These are phyloP conservation scores for Ceratocystis destructans DNA, from an alignment of 2,329 filamentous ascomycete species.

Conservation along the genomic window DNA sequence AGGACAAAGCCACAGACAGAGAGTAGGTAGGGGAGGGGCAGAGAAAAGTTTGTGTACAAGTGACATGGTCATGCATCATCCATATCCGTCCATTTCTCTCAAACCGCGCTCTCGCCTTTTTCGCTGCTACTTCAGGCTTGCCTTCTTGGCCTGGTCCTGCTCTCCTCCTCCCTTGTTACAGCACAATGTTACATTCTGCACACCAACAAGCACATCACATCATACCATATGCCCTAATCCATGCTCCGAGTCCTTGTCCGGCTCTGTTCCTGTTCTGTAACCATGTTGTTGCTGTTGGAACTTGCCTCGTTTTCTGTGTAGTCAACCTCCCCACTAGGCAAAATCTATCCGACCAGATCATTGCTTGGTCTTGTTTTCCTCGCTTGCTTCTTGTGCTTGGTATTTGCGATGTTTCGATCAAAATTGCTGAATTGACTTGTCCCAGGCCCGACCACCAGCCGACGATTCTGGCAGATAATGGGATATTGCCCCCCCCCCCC, in stretches of 20 bases:
- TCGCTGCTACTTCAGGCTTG: no score
- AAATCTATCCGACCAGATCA: not conserved
- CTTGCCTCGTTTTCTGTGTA: not conserved
- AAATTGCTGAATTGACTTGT: no score
- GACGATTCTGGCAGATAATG: no score
- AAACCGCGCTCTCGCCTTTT: not conserved
- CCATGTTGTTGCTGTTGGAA: not conserved
- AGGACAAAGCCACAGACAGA: not conserved
- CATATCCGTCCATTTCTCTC: not conserved
- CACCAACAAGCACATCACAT: not conserved
- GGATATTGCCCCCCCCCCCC: no score
- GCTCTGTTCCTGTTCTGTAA: not conserved
- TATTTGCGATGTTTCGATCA: no score
- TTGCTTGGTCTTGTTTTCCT: no score
- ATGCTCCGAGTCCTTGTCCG: not conserved
- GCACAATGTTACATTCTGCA: conserved; percentile 2
- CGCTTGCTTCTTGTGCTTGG: no score
- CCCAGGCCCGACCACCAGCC: no score
- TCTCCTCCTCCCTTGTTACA: not conserved
- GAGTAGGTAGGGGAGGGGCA: not conserved
- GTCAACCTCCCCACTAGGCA: not conserved
- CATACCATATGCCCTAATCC: not conserved
- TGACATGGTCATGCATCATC: not conserved
- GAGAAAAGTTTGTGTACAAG: not conserved
- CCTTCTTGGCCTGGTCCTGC: not conserved